phyloP scores from a whole-genome alignment of 2,329 filamentous ascomycete genomes.

The Talaromyces albobiverticillius region DNA sequence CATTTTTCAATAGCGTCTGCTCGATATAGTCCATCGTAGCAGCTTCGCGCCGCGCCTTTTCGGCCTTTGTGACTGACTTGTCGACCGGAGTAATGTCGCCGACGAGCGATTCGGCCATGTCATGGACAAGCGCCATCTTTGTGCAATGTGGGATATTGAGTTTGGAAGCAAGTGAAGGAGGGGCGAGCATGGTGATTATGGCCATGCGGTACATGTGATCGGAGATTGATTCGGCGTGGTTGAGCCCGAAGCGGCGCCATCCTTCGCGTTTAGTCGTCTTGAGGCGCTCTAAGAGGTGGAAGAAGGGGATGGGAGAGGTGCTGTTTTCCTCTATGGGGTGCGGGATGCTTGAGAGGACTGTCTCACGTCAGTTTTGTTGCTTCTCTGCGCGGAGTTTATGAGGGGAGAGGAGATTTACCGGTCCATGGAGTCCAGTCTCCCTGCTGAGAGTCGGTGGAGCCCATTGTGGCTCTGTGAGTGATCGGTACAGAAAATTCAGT shows the following conservation, averaged over 20 bases:
- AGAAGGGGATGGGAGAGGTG: conserved; percentile 79
- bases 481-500: conserved; percentile 7
- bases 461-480: conserved; percentile 10
- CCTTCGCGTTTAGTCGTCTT: conserved; percentile 97
- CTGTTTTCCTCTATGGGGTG: conserved; percentile 60
- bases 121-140: conserved; percentile 93
- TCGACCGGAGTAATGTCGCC: conserved; percentile 97
- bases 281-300: conserved; percentile 87
- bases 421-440: conserved; percentile 14
- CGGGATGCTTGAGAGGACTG: conserved; percentile 64
- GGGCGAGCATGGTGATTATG: conserved; percentile 88
- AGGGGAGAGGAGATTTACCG: conserved; percentile 4
- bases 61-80: conserved; percentile 68
- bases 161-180: conserved; percentile 65
- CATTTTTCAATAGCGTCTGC: conserved; percentile 66
- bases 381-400: neutral
- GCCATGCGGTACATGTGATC: conserved; percentile 99
- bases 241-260: conserved; percentile 84
- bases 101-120: conserved; percentile 94
- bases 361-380: neutral
- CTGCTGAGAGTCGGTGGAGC: conserved; percentile 10
- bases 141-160: conserved; percentile 82
- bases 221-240: conserved; percentile 77
- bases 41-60: conserved; percentile 85
- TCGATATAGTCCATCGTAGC: conserved; percentile 92